A percentile compares a stretch with the other conserved stretches of the same genome.
Evolutionary conservation across 176 grass and related monocot genomes (phyloP).

Genomic region (Leersia perrieri): DNA sequence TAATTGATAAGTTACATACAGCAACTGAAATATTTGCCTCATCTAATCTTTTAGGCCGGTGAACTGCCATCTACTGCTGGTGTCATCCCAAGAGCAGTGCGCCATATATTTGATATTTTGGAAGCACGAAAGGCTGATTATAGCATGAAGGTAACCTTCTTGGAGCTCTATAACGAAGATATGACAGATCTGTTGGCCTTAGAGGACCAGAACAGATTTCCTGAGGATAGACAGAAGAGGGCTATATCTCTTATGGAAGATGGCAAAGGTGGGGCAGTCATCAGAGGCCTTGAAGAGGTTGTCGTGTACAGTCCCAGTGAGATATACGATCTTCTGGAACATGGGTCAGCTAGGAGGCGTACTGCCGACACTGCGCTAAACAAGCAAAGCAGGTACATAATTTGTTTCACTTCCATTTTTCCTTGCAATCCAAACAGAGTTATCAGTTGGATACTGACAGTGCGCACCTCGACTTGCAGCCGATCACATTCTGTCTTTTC

Average conservation of each 20-base stretch:
- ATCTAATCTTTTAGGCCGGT: constrained; percentile 37
- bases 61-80: constrained; percentile 64
- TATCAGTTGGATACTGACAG: constrained; percentile 16
- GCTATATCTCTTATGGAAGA: constrained; percentile 80
- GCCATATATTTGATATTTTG: constrained; percentile 68
- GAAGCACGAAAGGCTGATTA: constrained; percentile 68
- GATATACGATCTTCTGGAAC: constrained; percentile 68
- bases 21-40: constrained; percentile 19
- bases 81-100: constrained; percentile 85
- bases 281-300: constrained; percentile 85
- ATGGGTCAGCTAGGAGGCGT: constrained; percentile 75
- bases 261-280: constrained; percentile 72
- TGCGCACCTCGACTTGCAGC: constrained; percentile 50
- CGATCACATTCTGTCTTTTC: constrained; percentile 89
- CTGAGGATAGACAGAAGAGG: constrained; percentile 69
- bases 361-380: constrained; percentile 69
- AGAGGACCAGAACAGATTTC: constrained; percentile 58
- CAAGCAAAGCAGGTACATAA: constrained; percentile 87
- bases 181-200: constrained; percentile 73
- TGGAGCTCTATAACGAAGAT: constrained; percentile 93
- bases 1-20: not conserved
- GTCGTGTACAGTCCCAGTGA: constrained; percentile 69
- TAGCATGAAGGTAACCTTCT: constrained; percentile 75
- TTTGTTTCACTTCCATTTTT: constrained; percentile 15
- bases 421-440: not conserved